phyloP scores from a whole-genome alignment of 2,329 filamentous ascomycete genomes.

The Fusarium hostae region DNA sequence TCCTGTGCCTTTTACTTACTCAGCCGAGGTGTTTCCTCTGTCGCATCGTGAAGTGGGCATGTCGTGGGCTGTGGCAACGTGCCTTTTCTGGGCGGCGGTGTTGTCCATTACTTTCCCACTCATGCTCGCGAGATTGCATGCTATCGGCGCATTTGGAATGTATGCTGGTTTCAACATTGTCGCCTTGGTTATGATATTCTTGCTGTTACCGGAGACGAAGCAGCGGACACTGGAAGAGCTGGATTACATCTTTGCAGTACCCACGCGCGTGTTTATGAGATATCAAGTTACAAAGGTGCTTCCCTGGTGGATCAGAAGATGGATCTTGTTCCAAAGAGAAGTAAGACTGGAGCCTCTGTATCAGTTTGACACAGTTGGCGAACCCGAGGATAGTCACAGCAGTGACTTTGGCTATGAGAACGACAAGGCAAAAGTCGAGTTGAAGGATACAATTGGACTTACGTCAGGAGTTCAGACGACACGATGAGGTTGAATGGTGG shows the following conservation, averaged over 20 bases:
- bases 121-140: constrained; percentile 59
- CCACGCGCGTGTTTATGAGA: constrained; percentile 64
- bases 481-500: constrained; percentile 8
- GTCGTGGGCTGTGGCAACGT: constrained; percentile 75
- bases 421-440: constrained; percentile 53
- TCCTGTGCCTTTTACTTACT: constrained; percentile 75
- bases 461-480: constrained; percentile 36
- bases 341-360: constrained; percentile 57
- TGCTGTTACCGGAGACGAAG: constrained; percentile 69
- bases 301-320: constrained; percentile 71
- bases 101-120: constrained; percentile 72
- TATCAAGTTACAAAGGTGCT: constrained; percentile 67
- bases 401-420: constrained; percentile 49
- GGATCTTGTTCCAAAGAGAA: constrained; percentile 62
- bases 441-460: constrained; percentile 52
- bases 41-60: constrained; percentile 78
- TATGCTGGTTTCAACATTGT: constrained; percentile 67
- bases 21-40: constrained; percentile 75
- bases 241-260: constrained; percentile 70
- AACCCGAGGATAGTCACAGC: constrained; percentile 47
- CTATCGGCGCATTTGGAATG: constrained; percentile 63
- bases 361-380: constrained; percentile 50
- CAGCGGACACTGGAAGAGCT: constrained; percentile 64
- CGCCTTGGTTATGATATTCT: constrained; percentile 66
- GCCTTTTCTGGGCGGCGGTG: constrained; percentile 69